A percentile compares a stretch with the other conserved stretches of the same genome.
These are phyloP conservation scores for Choanephora cucurbitarum DNA, from an alignment of 371 early-diverging fungal species.

Conservation along the genomic window DNA sequence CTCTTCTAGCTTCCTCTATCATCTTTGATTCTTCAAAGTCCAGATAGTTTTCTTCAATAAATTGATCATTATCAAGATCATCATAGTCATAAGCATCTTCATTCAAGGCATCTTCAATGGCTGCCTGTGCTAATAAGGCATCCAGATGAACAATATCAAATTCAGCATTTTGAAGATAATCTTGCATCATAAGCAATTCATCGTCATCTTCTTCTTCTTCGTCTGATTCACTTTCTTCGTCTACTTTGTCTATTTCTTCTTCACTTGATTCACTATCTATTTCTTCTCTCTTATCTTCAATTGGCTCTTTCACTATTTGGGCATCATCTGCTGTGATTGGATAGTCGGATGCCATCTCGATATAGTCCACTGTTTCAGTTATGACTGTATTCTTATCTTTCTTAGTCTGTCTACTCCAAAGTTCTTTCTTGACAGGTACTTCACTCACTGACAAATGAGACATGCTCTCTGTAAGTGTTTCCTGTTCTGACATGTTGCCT, in stretches of 20 bases:
- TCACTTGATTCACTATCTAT: too few relatives aligned
- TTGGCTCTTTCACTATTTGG: not conserved
- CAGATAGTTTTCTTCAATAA: conserved; percentile 1
- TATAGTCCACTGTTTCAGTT: conserved; percentile 2
- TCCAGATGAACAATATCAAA: conserved; percentile 19
- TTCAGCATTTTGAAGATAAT: conserved; percentile 42
- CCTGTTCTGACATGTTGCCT: not conserved
- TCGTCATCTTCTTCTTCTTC: conserved; percentile 21
- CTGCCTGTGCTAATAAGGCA: conserved; percentile 18
- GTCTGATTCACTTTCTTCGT: conserved; percentile 3
- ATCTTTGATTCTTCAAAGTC: conserved; percentile 9
- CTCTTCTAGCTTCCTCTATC: conserved; percentile 8
- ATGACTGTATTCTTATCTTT: not conserved
- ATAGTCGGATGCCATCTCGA: not conserved
- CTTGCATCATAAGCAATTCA: conserved; percentile 37
- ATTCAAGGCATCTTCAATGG: conserved; percentile 4
- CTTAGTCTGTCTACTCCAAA: not conserved
- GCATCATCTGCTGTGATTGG: not conserved
- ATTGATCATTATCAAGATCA: conserved; percentile 1
- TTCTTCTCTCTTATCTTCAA: not conserved
- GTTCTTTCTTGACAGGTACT: not conserved
- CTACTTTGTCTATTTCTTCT: not conserved
- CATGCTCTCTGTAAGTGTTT: not conserved
- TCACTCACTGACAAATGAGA: conserved; percentile 6
- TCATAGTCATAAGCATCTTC: conserved; percentile 21